Conservation (phyloP, 1,139 yeast species). For the Debaryomyces nepalensis region DNA sequence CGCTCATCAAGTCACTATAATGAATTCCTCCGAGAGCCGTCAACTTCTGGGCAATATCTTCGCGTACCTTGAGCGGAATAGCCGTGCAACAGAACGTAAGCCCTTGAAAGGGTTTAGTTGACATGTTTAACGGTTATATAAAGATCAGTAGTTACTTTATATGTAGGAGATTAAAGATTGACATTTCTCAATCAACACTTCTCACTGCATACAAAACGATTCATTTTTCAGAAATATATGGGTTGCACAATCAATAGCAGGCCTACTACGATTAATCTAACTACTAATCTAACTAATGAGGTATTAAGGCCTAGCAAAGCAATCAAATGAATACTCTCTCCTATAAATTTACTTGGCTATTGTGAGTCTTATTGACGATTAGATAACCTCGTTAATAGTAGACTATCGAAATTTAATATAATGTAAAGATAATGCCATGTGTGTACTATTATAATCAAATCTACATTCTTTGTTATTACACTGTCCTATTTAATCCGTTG, state of each 20-base stretch:
- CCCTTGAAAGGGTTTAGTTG: constrained; percentile 36
- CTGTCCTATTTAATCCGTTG: no score
- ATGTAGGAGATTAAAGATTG: background rate
- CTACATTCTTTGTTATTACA: no score
- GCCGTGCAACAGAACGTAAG: constrained; percentile 51
- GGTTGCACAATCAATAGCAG: background rate
- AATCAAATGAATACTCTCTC: no score
- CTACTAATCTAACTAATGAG: no score
- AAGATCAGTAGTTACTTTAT: background rate
- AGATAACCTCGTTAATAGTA: no score
- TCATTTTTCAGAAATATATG: background rate
- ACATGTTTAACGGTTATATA: constrained; percentile 3
- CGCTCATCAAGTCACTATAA: constrained; percentile 65
- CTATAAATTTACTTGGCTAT: no score
- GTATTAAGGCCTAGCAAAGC: no score
- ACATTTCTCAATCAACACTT: constrained; percentile 10
- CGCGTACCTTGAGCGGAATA: constrained; percentile 32
- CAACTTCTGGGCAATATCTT: constrained; percentile 45
- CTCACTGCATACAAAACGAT: constrained; percentile 3
- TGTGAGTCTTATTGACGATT: no score
- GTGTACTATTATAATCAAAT: no score
- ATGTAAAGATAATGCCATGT: no score
- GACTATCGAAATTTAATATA: no score
- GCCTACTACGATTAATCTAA: background rate
- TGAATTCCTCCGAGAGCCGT: constrained; percentile 66